These are phyloP conservation scores for Mucor racemosus DNA, from an alignment of 371 early-diverging fungal species.

Conservation along the genomic window DNA sequence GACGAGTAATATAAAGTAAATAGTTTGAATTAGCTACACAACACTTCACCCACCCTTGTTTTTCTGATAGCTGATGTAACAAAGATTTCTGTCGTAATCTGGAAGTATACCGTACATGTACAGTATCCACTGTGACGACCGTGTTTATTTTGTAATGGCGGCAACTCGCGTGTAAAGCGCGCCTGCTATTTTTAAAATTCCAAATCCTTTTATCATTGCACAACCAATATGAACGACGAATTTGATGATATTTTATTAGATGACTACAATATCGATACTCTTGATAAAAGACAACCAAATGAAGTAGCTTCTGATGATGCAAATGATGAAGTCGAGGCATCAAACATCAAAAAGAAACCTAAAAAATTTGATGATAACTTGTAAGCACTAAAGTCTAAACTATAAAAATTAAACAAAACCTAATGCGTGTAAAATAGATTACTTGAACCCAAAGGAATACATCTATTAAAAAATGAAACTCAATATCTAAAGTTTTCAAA, in stretches of 20 bases:
- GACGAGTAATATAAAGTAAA: no score
- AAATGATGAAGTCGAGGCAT: not conserved
- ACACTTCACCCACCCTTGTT: no score
- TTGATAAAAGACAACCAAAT: not conserved
- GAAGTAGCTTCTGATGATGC: not conserved
- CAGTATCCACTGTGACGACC: not conserved
- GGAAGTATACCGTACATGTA: no score
- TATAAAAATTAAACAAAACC: no score
- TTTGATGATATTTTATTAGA: constrained; percentile 22
- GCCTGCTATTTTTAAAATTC: not conserved
- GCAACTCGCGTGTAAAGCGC: not conserved
- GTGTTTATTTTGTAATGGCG: not conserved
- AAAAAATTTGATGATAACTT: not conserved
- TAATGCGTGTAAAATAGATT: constrained; percentile 22
- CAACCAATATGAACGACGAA: constrained; percentile 7
- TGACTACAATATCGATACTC: constrained; percentile 15
- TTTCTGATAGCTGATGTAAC: no score
- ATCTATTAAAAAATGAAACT: constrained; percentile 30
- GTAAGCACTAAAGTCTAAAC: not conserved
- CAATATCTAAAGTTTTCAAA: constrained; percentile 37
- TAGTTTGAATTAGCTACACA: no score
- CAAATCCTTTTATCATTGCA: not conserved
- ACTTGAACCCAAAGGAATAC: constrained; percentile 31
- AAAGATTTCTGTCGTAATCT: no score
- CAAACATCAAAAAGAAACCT: not conserved